Conservation (phyloP, 345 rosid genomes). For the Salix dunnii region DNA sequence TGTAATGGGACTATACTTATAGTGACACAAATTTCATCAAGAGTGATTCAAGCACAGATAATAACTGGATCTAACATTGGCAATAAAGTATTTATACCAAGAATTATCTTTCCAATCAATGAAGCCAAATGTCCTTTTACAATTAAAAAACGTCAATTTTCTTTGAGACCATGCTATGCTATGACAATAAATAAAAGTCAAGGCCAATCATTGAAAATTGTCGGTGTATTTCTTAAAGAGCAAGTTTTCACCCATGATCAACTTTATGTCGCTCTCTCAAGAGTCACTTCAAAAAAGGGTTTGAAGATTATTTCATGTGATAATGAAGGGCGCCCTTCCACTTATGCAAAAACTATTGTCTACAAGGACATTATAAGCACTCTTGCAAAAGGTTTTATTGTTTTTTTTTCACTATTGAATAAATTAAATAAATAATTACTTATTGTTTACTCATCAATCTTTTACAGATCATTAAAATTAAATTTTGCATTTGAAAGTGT, state of each 20-base stretch:
- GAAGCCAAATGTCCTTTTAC: neutral
- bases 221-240: neutral
- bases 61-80: neutral
- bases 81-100: neutral
- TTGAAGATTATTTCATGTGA: neutral
- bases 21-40: neutral
- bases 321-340: neutral
- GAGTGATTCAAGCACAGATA: neutral
- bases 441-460: too few relatives aligned
- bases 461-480: too few relatives aligned
- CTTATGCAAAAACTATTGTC: neutral
- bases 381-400: too few relatives aligned
- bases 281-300: neutral
- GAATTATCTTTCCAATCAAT: neutral
- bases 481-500: too few relatives aligned
- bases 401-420: too few relatives aligned
- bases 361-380: neutral
- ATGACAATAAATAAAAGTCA: slow-evolving; percentile 13
- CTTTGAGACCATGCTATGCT: neutral
- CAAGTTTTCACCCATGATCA: neutral
- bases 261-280: neutral
- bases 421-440: too few relatives aligned
- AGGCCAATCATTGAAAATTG: slow-evolving; percentile 7
- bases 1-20: slow-evolving; percentile 10
- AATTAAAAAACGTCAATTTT: neutral